Evolutionary conservation across 1,139 yeast species (phyloP), one percentile per base, ranked within the genome.

Genomic region (Oligophagozyma castellii): DNA sequence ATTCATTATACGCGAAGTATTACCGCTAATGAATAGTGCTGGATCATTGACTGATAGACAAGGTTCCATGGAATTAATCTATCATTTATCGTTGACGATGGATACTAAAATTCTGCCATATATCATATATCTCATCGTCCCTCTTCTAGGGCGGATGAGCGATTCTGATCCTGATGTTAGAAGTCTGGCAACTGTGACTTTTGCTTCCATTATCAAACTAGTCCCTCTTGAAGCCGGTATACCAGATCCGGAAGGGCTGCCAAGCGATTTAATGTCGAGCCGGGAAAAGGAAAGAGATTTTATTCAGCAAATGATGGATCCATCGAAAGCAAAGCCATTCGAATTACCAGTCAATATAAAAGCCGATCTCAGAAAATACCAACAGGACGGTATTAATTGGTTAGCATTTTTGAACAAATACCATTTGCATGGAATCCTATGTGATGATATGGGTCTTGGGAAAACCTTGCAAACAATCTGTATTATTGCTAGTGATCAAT

Each of bases 391-490:
- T 54, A 93, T 92, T 24, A 92, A 89, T 51, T 92, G 99, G 99
- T 63, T 92, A 32, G 95, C 95, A 11, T 92, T 92, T 51, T 66
- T 92, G 47, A 92, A 89, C 59, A 81, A 81, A 48, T 92, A 92
- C 48, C 95, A 89, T 53, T 61, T 92, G 29, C 98, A 92, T 57
- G 99, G 98, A 29, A 84, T 92, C 46, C 61, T 92, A 29, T 89
- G 98, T 70, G 99, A 92, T 55, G 99, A 92, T 70, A 92, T 92
- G 99, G 99, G 99, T 8, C 66, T 92, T 22, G 99, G 99, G 34
- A 92, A 92, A 52, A 92, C 99, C 0, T 64, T 92, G 37, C 99
- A 92, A 55, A 86, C 98, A 0, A 84, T 92, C 47, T 92, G 98
- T 58, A 89, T 92, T 40, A 84, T 92, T 31, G 80, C 98, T 0